Evolutionary conservation across 495 filamentous ascomycete genomes (phyloP), one percentile per base, ranked within the genome.

Genomic region (Aspergillus coremiiformis): DNA sequence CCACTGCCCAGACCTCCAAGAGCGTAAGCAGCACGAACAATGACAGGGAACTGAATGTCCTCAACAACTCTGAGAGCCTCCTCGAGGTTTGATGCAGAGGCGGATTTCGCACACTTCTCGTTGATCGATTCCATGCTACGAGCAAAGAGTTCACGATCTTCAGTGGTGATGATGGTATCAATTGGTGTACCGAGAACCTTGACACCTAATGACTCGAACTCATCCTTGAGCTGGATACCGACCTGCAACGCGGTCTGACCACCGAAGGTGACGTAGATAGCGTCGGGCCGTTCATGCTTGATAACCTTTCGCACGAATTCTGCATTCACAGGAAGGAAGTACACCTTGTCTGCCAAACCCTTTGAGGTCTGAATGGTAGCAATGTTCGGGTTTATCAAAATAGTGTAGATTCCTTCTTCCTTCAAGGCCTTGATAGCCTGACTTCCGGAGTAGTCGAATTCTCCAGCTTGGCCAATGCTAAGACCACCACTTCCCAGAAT

Each of bases 291-390:
- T 71, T 98, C 93, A 60, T 85, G 83, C 76, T 92, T 86, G 71
- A 98, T 98, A 53, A 98, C 89, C 69, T 96, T 95, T 60, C 89
- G 84, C 56, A 98, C 90, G 63, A 96, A 97, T 56, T 97, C 92
- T 21, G 89, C 84, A 29, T 89, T 97, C 61, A 98, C 90, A 19
- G 93, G 93, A 19, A 98, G 82, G 76, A 96, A 98, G 76, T 96
- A 98, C 52, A 98, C 89, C 76, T 98, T 95, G 69, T 98, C 93
- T 49, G 90, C 90, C 58, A 98, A 81, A 59, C 82, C 82, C 74
- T 96, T 93, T 58, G 92, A 95, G 19, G 93, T 98, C 72, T 98
- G 93, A 57, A 98, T 96, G 49, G 93, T 98, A 46, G 93, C 93
- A 67, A 98, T 97, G 68, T 98, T 98, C 44, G 93, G 93, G 69